Percentiles rank a stretch among this genome's conserved stretches.
Conservation (phyloP, 2,329 filamentous ascomycete species). For the Aspergillus sclerotialis region DNA sequence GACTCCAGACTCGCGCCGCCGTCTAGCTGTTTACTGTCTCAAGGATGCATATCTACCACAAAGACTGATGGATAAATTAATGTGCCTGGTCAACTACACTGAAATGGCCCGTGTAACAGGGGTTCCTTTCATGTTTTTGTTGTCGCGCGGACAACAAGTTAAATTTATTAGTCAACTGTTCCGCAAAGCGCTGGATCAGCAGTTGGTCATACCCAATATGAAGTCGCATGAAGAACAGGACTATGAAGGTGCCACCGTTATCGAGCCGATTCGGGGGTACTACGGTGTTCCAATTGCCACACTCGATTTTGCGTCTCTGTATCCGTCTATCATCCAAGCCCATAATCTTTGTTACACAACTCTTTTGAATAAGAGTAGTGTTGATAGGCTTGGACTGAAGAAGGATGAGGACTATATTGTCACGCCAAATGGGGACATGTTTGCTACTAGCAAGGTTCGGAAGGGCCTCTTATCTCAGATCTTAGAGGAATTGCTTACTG, state of each 20-base stretch:
- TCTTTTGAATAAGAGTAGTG: constrained; percentile 67
- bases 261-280: constrained; percentile 87
- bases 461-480: constrained; percentile 93
- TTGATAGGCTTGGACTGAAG: constrained; percentile 68
- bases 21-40: constrained; percentile 89
- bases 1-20: constrained; percentile 82
- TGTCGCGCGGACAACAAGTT: constrained; percentile 89
- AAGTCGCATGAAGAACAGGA: constrained; percentile 72
- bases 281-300: constrained; percentile 94
- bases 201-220: constrained; percentile 87
- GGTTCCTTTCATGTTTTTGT: constrained; percentile 90
- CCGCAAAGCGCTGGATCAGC: constrained; percentile 86
- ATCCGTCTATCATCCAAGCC: constrained; percentile 97
- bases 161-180: constrained; percentile 97
- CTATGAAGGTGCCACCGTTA: constrained; percentile 96
- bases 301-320: constrained; percentile 96
- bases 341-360: constrained; percentile 99
- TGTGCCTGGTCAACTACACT: constrained; percentile 97
- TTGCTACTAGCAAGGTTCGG: constrained; percentile 78
- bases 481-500: constrained; percentile 84
- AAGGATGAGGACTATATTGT: constrained; percentile 95
- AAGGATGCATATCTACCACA: constrained; percentile 97
- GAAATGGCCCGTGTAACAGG: constrained; percentile 99
- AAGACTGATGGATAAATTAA: constrained; percentile 91
- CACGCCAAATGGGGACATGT: constrained; percentile 89